phyloP scores from a whole-genome alignment of 345 rosid species.

The Clarkia xantiana region DNA sequence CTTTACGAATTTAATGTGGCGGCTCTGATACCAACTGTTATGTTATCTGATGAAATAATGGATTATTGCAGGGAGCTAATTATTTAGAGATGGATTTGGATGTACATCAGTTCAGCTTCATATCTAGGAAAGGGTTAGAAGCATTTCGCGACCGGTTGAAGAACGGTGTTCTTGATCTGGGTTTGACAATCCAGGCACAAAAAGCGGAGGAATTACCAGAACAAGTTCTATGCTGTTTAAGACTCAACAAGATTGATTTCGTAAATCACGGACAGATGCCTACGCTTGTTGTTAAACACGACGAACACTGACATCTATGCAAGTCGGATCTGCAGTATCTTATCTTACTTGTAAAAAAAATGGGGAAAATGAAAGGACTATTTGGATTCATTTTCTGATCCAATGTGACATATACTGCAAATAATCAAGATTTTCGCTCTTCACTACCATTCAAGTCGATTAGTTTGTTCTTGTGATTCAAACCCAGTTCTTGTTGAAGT shows the following conservation, averaged over 20 bases:
- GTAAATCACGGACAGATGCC: constrained; percentile 62
- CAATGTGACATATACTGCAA: too few species aligned
- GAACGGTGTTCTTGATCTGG: constrained; percentile 47
- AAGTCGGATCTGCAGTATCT: too few species aligned
- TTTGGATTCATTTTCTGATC: too few species aligned
- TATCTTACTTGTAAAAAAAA: too few species aligned
- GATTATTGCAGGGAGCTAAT: constrained; percentile 43
- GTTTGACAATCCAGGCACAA: constrained; percentile 82
- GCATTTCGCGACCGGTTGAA: constrained; percentile 54
- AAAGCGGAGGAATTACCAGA: constrained; percentile 78
- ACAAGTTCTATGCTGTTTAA: constrained; percentile 58
- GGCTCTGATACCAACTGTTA: not conserved
- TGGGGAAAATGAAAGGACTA: too few species aligned
- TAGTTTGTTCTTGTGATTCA: too few species aligned
- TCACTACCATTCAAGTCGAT: too few species aligned
- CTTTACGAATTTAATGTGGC: not conserved
- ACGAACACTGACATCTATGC: constrained; percentile 11
- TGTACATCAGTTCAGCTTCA: constrained; percentile 73
- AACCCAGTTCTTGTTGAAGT: too few species aligned
- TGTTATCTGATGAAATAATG: too few species aligned
- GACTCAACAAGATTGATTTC: constrained; percentile 58
- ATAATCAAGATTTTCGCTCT: too few species aligned
- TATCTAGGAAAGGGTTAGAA: constrained; percentile 77
- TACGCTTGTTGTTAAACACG: constrained; percentile 32
- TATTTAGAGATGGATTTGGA: constrained; percentile 78